phyloP scores from a whole-genome alignment of 2,329 filamentous ascomycete species.

The Rhytidhysteron rufulum region DNA sequence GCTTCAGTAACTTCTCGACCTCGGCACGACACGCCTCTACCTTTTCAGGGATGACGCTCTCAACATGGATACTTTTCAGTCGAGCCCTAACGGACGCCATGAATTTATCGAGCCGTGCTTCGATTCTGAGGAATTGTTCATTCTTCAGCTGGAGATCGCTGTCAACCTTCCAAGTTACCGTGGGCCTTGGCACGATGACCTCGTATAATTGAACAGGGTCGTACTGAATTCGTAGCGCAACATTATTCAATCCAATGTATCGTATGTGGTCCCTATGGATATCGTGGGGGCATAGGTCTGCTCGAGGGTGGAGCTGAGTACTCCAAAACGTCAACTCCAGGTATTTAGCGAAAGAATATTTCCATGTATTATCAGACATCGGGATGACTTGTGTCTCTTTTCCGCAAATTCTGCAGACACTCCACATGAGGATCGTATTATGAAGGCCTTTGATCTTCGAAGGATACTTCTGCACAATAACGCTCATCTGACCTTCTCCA shows the following conservation, averaged over 20 bases:
- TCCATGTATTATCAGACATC: constrained; percentile 95
- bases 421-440: constrained; percentile 94
- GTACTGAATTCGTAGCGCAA: constrained; percentile 84
- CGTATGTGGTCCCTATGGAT: constrained; percentile 88
- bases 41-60: constrained; percentile 86
- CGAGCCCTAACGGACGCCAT: constrained; percentile 81
- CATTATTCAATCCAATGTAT: constrained; percentile 85
- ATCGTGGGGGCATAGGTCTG: constrained; percentile 81
- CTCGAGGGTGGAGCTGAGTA: constrained; percentile 69
- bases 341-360: constrained; percentile 98
- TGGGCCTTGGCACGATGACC: constrained; percentile 83
- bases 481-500: constrained; percentile 86
- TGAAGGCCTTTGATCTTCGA: constrained; percentile 62
- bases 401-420: constrained; percentile 85
- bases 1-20: constrained; percentile 72
- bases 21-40: constrained; percentile 76
- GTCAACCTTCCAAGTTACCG: constrained; percentile 97
- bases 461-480: constrained; percentile 77
- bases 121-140: constrained; percentile 76
- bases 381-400: constrained; percentile 84
- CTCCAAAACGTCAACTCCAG: constrained; percentile 98
- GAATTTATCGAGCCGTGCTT: constrained; percentile 79
- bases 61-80: constrained; percentile 82
- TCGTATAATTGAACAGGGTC: constrained; percentile 90
- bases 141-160: constrained; percentile 91